Conservation (phyloP, 169 alveolate species). For the Eimeria praecox region DNA sequence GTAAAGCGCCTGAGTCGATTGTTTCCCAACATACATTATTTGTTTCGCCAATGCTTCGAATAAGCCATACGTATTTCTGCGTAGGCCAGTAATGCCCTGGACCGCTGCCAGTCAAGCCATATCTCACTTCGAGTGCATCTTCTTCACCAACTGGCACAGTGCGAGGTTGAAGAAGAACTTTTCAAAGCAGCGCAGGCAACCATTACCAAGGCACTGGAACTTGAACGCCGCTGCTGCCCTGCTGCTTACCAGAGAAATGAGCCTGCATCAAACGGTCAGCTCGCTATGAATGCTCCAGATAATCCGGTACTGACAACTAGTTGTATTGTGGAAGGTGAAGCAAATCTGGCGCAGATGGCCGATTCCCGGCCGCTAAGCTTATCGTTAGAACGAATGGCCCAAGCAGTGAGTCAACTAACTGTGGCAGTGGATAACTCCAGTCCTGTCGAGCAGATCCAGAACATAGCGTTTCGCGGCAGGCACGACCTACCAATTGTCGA, state of each 20-base stretch:
- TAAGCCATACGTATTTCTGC: not conserved
- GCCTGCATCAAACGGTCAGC: not conserved
- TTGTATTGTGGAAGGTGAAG: not conserved
- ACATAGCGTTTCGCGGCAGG: constrained; percentile 32
- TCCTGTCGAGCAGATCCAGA: constrained; percentile 47
- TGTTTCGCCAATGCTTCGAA: not conserved
- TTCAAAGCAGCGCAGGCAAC: constrained; percentile 51
- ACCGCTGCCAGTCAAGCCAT: constrained; percentile 69
- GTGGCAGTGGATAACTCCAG: not conserved
- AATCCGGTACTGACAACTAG: constrained; percentile 38
- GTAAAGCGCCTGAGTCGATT: not conserved
- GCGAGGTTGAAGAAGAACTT: constrained; percentile 60
- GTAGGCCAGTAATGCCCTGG: constrained; percentile 70
- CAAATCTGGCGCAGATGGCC: constrained; percentile 7
- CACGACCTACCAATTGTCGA: not conserved
- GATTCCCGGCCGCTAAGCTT: constrained; percentile 21
- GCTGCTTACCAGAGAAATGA: not conserved
- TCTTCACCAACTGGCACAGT: constrained; percentile 54
- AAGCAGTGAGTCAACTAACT: not conserved
- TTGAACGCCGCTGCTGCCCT: constrained; percentile 12
- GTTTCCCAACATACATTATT: not conserved
- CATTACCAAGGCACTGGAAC: constrained; percentile 32
- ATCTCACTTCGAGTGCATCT: constrained; percentile 72
- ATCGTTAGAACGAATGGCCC: constrained; percentile 18
- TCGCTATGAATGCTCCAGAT: not conserved